Conservation (phyloP, 2,329 filamentous ascomycete genomes). For the Leptographium galeiforme region DNA sequence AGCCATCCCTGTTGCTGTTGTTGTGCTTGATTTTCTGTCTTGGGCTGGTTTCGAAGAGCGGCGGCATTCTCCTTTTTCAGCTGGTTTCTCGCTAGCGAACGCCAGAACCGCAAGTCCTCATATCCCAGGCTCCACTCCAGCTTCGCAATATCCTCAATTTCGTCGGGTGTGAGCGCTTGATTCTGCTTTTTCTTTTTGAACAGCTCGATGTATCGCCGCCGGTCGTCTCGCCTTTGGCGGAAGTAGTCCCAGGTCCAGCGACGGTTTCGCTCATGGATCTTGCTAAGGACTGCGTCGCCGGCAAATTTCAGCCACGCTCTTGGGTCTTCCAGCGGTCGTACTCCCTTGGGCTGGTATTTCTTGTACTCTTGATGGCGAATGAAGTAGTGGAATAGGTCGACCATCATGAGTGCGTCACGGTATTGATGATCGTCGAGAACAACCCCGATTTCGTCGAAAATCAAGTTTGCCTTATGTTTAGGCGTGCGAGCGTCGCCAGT, state of each 20-base stretch:
- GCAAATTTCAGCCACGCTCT: constrained; percentile 88
- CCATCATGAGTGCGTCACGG: constrained; percentile 92
- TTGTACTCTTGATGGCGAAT: constrained; percentile 96
- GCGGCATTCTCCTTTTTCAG: constrained; percentile 89
- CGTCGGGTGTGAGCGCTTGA: constrained; percentile 55
- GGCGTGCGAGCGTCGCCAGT: constrained; percentile 65
- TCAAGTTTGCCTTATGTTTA: constrained; percentile 76
- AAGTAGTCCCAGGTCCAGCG: constrained; percentile 96
- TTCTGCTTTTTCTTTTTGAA: constrained; percentile 89
- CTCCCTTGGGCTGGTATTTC: constrained; percentile 71
- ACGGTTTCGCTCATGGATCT: constrained; percentile 88
- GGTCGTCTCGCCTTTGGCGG: constrained; percentile 80
- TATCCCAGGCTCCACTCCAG: constrained; percentile 84
- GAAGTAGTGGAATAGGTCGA: constrained; percentile 97
- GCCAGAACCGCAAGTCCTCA: constrained; percentile 94
- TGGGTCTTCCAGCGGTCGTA: constrained; percentile 75
- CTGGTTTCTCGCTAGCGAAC: constrained; percentile 85
- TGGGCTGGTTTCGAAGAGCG: constrained; percentile 52
- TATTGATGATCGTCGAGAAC: constrained; percentile 98
- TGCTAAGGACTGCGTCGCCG: constrained; percentile 73
- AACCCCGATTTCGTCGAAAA: constrained; percentile 96
- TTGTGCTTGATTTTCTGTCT: constrained; percentile 21
- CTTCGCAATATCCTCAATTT: constrained; percentile 56
- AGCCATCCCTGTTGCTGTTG: constrained; percentile 72
- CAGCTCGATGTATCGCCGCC: constrained; percentile 74